Evolutionary conservation across 495 filamentous ascomycete genomes (phyloP).

Genomic region (Glonium stellatum): DNA sequence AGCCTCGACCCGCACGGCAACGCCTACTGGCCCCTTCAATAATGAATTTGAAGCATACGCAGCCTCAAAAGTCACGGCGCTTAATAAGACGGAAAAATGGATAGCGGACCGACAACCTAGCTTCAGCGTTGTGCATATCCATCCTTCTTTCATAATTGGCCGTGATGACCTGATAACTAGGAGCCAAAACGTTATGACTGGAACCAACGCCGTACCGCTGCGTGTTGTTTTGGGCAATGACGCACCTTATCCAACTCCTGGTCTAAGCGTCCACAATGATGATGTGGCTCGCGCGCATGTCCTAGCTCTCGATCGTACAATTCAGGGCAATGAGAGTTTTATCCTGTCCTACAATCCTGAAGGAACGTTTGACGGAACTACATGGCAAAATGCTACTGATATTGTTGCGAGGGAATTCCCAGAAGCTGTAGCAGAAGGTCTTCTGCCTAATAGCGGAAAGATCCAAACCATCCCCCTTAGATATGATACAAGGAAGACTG

Average conservation of each 20-base stretch:
- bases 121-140: constrained; percentile 44
- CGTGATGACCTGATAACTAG: constrained; percentile 39
- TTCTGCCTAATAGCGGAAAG: constrained; percentile 13
- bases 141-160: constrained; percentile 43
- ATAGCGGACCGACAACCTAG: constrained; percentile 36
- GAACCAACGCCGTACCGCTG: constrained; percentile 12
- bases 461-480: background rate
- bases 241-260: background rate
- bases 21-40: constrained; percentile 2
- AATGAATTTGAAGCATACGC: constrained; percentile 34
- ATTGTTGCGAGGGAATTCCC: constrained; percentile 13
- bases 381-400: constrained; percentile 4
- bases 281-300: constrained; percentile 20
- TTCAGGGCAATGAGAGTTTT: constrained; percentile 19
- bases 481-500: constrained; percentile 4
- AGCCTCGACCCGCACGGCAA: background rate
- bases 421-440: constrained; percentile 6
- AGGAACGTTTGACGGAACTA: constrained; percentile 3
- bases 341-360: background rate
- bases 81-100: constrained; percentile 41
- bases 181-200: constrained; percentile 23
- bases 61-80: constrained; percentile 34
- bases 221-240: background rate
- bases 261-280: constrained; percentile 11
- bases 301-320: constrained; percentile 12